A percentile compares a stretch with the other conserved stretches of the same genome.
Evolutionary conservation across 2,329 filamentous ascomycete genomes (phyloP).

Genomic region (Paramyrothecium roridum): DNA sequence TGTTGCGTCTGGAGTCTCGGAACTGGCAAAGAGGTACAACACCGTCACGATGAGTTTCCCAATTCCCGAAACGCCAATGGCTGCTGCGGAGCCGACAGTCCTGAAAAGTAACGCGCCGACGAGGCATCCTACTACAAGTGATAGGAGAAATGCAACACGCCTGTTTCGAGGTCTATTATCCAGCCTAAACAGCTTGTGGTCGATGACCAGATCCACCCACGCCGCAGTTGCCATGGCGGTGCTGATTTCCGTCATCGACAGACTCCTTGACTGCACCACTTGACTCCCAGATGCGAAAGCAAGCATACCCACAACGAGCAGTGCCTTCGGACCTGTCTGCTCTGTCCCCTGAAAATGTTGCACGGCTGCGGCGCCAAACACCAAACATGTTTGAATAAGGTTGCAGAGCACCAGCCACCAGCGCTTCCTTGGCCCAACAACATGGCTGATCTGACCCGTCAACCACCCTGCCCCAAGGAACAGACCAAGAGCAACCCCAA

Average conservation of each 20-base stretch:
- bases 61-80: slow-evolving; percentile 38
- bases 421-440: slow-evolving; percentile 46
- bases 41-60: slow-evolving; percentile 43
- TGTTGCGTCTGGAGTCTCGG: slow-evolving; percentile 17
- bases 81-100: slow-evolving; percentile 36
- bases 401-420: slow-evolving; percentile 54
- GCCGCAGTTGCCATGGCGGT: slow-evolving; percentile 65
- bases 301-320: slow-evolving; percentile 46
- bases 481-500: slow-evolving; percentile 50
- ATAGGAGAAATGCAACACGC: slow-evolving; percentile 44
- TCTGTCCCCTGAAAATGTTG: slow-evolving; percentile 38
- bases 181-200: slow-evolving; percentile 42
- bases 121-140: slow-evolving; percentile 46
- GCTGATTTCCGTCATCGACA: slow-evolving; percentile 58
- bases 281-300: slow-evolving; percentile 56
- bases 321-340: slow-evolving; percentile 30
- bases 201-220: slow-evolving; percentile 58
- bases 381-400: slow-evolving; percentile 49
- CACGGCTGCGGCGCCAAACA: slow-evolving; percentile 49
- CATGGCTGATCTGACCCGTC: slow-evolving; percentile 54
- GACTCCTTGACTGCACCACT: slow-evolving; percentile 52
- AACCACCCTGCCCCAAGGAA: slow-evolving; percentile 54
- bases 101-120: slow-evolving; percentile 41
- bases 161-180: slow-evolving; percentile 49
- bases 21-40: slow-evolving; percentile 39